A percentile compares a stretch with the other conserved stretches of the same genome.
Evolutionary conservation across 495 filamentous ascomycete species (phyloP).

Genomic region (Trichoderma erinaceum): DNA sequence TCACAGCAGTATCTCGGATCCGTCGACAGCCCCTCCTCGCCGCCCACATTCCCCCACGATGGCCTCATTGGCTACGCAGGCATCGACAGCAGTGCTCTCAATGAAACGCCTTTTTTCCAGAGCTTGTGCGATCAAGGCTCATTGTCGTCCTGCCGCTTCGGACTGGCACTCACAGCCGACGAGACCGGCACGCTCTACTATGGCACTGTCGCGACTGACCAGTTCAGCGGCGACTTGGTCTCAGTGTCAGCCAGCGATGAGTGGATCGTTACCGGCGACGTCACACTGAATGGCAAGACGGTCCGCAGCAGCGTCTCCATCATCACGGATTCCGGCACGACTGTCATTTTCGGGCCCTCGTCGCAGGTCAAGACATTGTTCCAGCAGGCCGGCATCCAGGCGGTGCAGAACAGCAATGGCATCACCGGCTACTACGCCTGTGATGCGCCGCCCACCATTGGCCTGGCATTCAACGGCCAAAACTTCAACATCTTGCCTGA

Average conservation of each 20-base stretch:
- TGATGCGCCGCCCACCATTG: slow-evolving; percentile 8
- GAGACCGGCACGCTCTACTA: slow-evolving; percentile 9
- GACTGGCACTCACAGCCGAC: not conserved
- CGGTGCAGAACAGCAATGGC: slow-evolving; percentile 6
- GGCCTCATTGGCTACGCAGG: slow-evolving; percentile 8
- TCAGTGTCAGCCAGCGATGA: not conserved
- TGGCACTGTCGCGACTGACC: not conserved
- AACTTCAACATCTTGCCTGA: slow-evolving; percentile 3
- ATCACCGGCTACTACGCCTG: slow-evolving; percentile 8
- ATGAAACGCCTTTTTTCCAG: not conserved
- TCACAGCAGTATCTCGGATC: slow-evolving; percentile 1
- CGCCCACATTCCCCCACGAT: not conserved
- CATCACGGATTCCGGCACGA: slow-evolving; percentile 9
- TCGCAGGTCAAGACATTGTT: slow-evolving; percentile 7
- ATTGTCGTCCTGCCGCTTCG: slow-evolving; percentile 7
- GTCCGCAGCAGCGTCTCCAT: not conserved
- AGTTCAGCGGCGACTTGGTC: not conserved
- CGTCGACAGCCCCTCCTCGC: not conserved
- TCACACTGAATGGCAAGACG: not conserved
- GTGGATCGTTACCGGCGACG: slow-evolving; percentile 7
- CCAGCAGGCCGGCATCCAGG: slow-evolving; percentile 2
- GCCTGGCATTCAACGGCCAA: not conserved
- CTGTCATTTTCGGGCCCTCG: not conserved
- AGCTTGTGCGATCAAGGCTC: slow-evolving; percentile 8
- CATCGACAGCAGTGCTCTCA: slow-evolving; percentile 7